Conservation (phyloP, 345 rosid species). For the Boechera retrofracta region DNA sequence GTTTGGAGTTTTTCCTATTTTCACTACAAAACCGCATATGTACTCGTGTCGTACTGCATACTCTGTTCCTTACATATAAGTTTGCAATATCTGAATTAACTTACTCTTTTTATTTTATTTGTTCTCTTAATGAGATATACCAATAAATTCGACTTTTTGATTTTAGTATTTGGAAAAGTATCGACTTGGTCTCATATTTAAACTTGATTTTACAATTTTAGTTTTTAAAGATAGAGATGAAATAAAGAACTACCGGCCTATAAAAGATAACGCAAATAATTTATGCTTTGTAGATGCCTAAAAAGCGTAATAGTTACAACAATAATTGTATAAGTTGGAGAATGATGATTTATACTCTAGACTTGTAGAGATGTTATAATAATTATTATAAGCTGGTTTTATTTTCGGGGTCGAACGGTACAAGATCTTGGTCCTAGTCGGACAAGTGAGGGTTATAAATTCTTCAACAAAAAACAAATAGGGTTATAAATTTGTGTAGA, state of each 20-base stretch:
- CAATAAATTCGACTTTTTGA: not conserved
- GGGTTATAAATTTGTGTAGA: not conserved
- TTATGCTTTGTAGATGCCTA: not conserved
- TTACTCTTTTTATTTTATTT: not conserved
- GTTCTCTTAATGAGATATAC: not conserved
- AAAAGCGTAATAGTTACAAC: not conserved
- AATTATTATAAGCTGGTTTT: not conserved
- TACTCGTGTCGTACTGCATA: constrained; percentile 44
- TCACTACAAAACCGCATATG: constrained; percentile 44
- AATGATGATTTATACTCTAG: not conserved
- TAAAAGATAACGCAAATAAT: not conserved
- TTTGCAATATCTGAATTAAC: constrained; percentile 41
- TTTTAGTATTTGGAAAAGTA: constrained; percentile 32
- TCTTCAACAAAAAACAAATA: too few species aligned
- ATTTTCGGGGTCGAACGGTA: not conserved
- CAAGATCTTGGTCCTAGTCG: not conserved
- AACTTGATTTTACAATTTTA: not conserved
- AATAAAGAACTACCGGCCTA: not conserved
- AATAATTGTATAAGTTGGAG: not conserved
- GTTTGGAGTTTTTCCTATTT: constrained; percentile 48
- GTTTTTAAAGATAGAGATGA: not conserved
- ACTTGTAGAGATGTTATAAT: not conserved
- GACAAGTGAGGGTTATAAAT: constrained; percentile 1
- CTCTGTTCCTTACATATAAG: constrained; percentile 44
- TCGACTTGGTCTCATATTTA: constrained; percentile 3